phyloP scores from a whole-genome alignment of 352 stramenopile genomes.

The Pythium chondricola region DNA sequence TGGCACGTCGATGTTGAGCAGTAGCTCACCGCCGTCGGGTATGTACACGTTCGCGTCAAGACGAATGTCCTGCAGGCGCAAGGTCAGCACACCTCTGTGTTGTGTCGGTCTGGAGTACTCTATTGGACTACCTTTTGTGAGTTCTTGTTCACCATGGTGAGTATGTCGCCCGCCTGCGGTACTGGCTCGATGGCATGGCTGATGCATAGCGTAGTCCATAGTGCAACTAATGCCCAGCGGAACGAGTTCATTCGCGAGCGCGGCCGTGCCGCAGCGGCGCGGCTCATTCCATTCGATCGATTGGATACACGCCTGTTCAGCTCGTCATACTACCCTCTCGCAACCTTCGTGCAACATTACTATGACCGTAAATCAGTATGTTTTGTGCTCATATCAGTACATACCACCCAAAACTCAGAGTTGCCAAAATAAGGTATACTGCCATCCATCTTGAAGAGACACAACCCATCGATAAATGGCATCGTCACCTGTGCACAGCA shows the following conservation, averaged over 20 bases:
- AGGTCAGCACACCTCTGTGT: background rate
- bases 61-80: conserved; percentile 30
- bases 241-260: no score
- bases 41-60: conserved; percentile 70
- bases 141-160: conserved; percentile 39
- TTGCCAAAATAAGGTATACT: conserved; percentile 9
- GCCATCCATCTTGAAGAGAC: conserved; percentile 19
- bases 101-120: background rate
- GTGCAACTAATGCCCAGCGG: no score
- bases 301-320: no score
- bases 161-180: conserved; percentile 40
- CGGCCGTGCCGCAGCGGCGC: no score
- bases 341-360: conserved; percentile 4
- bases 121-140: conserved; percentile 25
- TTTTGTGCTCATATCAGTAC: no score
- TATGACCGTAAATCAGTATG: no score
- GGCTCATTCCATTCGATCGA: no score
- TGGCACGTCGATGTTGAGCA: conserved; percentile 59
- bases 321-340: no score
- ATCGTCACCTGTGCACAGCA: no score
- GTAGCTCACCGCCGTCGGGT: conserved; percentile 58
- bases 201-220: no score
- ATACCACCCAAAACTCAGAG: no score
- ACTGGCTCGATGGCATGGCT: conserved; percentile 42
- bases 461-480: background rate